Conservation (phyloP, 1,284 basidiomycete genomes). For the Psilocybe mexicana region DNA sequence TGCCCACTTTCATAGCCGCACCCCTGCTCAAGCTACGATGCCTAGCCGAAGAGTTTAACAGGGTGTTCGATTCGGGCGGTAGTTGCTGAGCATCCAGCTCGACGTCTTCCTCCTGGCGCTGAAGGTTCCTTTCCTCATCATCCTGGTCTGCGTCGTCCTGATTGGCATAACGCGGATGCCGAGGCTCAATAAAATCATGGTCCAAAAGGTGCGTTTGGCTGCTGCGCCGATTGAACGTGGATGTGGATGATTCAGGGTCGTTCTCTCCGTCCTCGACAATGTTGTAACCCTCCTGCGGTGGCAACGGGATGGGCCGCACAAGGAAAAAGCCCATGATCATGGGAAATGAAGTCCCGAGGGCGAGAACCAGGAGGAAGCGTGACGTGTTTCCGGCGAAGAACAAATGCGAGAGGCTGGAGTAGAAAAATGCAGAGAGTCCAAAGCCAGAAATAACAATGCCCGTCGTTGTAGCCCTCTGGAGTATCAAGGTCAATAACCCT, state of each 20-base stretch:
- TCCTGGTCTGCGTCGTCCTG: slow-evolving; percentile 1
- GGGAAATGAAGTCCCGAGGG: slow-evolving; percentile 40
- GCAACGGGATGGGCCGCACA: slow-evolving; percentile 38
- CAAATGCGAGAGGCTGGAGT: slow-evolving; percentile 38
- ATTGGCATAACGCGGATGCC: slow-evolving; percentile 16
- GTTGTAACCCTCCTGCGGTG: slow-evolving; percentile 27
- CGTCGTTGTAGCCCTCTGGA: slow-evolving; percentile 38
- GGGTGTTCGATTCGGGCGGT: slow-evolving; percentile 1
- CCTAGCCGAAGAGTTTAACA: slow-evolving; percentile 2
- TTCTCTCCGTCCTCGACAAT: slow-evolving; percentile 21
- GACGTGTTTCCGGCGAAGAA: slow-evolving; percentile 41
- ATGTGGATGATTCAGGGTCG: slow-evolving; percentile 16
- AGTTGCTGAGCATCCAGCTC: slow-evolving; percentile 13
- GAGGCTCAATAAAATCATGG: slow-evolving; percentile 19
- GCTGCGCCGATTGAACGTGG: slow-evolving; percentile 15
- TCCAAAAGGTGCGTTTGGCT: slow-evolving; percentile 23
- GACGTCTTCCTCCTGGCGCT: slow-evolving; percentile 3
- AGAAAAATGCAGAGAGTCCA: slow-evolving; percentile 44
- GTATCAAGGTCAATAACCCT: not conserved
- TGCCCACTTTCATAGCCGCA: slow-evolving; percentile 20
- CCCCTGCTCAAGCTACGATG: slow-evolving; percentile 22
- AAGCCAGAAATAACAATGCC: slow-evolving; percentile 44
- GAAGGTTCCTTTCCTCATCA: not conserved
- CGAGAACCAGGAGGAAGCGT: slow-evolving; percentile 38
- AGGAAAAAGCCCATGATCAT: slow-evolving; percentile 45